These are phyloP conservation scores for Gastrolobium villosum DNA, from an alignment of 306 rosid species.

Conservation along the genomic window DNA sequence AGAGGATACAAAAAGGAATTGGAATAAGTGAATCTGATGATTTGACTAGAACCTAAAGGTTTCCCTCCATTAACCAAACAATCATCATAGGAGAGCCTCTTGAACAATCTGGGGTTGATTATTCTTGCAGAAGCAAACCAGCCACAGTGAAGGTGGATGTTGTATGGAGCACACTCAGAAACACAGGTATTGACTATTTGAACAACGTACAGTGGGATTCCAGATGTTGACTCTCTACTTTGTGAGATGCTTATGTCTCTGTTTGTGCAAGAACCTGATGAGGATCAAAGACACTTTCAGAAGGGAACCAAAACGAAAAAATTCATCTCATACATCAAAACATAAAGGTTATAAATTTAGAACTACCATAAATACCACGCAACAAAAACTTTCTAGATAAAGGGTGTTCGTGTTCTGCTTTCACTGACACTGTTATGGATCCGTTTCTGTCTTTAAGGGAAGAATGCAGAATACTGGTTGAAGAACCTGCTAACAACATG, in stretches of 20 bases:
- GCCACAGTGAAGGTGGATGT: conserved; percentile 76
- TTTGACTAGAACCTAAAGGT: conserved; percentile 54
- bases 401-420: conserved; percentile 44
- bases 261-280: conserved; percentile 60
- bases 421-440: conserved; percentile 43
- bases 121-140: conserved; percentile 81
- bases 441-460: conserved; percentile 48
- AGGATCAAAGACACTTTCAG: conserved; percentile 1
- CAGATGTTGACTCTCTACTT: conserved; percentile 57
- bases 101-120: conserved; percentile 65
- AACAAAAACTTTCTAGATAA: conserved; percentile 47
- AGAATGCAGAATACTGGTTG: conserved; percentile 23
- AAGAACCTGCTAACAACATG: conserved; percentile 42
- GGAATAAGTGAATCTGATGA: conserved; percentile 70
- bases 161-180: conserved; percentile 65
- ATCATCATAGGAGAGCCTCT: conserved; percentile 69
- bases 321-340: too few relatives aligned
- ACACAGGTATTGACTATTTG: conserved; percentile 73
- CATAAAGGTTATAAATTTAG: neutral
- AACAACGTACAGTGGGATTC: conserved; percentile 71
- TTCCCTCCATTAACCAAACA: conserved; percentile 78
- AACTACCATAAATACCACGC: conserved; percentile 57
- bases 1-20: conserved; percentile 76
- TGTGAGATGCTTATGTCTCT: conserved; percentile 78
- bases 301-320: neutral